Evolutionary conservation across 2,329 filamentous ascomycete species (phyloP).

Genomic region (Falciphora oryzae): DNA sequence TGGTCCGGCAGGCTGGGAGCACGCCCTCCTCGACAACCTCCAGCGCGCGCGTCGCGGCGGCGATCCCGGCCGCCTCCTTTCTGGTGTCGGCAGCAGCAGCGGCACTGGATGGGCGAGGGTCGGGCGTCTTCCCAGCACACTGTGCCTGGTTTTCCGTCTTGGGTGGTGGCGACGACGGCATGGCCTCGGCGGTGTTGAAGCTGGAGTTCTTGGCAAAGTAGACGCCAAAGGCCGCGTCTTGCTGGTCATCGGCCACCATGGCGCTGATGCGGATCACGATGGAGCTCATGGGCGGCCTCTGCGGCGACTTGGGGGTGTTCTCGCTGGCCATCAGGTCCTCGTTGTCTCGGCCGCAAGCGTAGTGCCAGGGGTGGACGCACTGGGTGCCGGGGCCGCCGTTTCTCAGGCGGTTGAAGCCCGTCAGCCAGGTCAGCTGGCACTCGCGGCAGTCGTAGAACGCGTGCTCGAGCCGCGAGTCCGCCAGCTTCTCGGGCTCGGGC

Average conservation of each 20-base stretch:
- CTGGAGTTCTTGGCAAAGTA: background rate
- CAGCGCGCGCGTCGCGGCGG: background rate
- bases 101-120: no score
- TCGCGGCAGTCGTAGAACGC: background rate
- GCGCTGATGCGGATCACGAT: background rate
- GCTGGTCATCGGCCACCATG: background rate
- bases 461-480: background rate
- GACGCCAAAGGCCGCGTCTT: background rate
- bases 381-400: background rate
- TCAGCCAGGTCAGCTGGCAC: conserved; percentile 4
- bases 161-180: background rate
- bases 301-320: background rate
- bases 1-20: background rate
- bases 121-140: no score
- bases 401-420: background rate
- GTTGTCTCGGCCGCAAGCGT: background rate
- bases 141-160: no score
- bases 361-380: background rate
- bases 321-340: background rate
- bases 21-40: background rate
- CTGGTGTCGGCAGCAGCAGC: background rate
- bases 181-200: background rate
- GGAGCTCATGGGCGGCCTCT: background rate
- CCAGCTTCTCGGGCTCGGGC: background rate
- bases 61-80: background rate